phyloP scores from a whole-genome alignment of 768 basidiomycete genomes.

The Boletus fagicola region DNA sequence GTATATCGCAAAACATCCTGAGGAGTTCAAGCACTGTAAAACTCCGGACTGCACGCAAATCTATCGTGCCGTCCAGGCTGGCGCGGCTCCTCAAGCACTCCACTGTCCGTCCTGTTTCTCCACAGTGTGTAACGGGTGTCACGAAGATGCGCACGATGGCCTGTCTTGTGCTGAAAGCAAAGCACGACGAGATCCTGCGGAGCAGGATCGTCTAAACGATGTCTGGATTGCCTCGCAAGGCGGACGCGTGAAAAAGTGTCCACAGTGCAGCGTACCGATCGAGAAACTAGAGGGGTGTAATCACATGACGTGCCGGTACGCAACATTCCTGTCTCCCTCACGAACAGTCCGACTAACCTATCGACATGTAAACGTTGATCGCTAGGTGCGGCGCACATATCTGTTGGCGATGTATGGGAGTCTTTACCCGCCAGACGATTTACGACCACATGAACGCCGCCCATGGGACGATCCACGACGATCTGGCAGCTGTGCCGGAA shows the following conservation, averaged over 20 bases:
- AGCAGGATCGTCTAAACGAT: conserved; percentile 52
- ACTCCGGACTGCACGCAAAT: conserved; percentile 75
- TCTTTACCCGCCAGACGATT: conserved; percentile 35
- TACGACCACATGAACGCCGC: conserved; percentile 38
- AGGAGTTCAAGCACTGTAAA: conserved; percentile 70
- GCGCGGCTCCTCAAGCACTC: conserved; percentile 36
- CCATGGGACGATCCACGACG: conserved; percentile 34
- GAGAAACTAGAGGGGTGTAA: conserved; percentile 75
- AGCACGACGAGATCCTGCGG: conserved; percentile 37
- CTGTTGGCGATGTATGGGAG: conserved; percentile 63
- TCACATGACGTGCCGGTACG: conserved; percentile 64
- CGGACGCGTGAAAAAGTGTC: conserved; percentile 65
- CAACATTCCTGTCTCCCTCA: background rate
- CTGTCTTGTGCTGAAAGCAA: conserved; percentile 51
- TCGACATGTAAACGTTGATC: background rate
- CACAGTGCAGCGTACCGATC: conserved; percentile 64
- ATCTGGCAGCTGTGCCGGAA: conserved; percentile 3
- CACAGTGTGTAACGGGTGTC: conserved; percentile 63
- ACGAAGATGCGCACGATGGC: conserved; percentile 60
- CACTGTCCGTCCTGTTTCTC: conserved; percentile 70
- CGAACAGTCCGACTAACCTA: background rate
- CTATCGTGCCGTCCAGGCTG: conserved; percentile 52
- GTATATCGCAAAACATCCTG: conserved; percentile 54
- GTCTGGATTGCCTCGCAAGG: conserved; percentile 56
- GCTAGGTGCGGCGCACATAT: conserved; percentile 68